These are phyloP conservation scores for Saccharata proteae DNA, from an alignment of 2,329 filamentous ascomycete species.

Conservation along the genomic window DNA sequence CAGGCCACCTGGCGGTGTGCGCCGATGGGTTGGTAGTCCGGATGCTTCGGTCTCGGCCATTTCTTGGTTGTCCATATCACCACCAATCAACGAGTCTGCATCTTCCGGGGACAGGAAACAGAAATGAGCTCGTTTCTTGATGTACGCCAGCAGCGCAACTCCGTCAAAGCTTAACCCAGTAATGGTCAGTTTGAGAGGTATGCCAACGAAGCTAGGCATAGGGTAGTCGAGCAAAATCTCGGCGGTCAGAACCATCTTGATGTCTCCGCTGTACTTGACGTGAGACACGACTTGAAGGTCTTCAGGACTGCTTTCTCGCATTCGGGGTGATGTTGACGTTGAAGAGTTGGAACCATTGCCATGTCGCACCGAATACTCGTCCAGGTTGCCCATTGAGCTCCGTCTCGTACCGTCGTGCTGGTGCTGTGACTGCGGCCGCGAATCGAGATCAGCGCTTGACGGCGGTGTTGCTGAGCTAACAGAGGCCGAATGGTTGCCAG, in stretches of 20 bases:
- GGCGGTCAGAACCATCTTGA: constrained; percentile 79
- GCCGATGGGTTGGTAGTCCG: constrained; percentile 11
- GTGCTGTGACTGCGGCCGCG: constrained; percentile 33
- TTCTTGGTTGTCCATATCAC: constrained; percentile 19
- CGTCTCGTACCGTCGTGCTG: constrained; percentile 16
- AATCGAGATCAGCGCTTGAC: constrained; percentile 32
- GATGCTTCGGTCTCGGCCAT: constrained; percentile 12
- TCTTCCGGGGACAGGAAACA: constrained; percentile 92
- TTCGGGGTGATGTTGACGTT: constrained; percentile 36
- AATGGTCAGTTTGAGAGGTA: constrained; percentile 88
- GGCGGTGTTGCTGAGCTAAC: constrained; percentile 36
- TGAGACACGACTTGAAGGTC: constrained; percentile 90
- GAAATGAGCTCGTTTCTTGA: constrained; percentile 79
- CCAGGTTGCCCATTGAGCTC: background rate
- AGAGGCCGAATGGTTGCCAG: constrained; percentile 23
- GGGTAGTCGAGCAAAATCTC: constrained; percentile 96
- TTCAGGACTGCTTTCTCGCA: constrained; percentile 64
- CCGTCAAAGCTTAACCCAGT: constrained; percentile 93
- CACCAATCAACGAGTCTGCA: constrained; percentile 53
- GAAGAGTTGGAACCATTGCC: constrained; percentile 12
- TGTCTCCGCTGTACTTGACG: constrained; percentile 77
- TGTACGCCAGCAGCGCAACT: constrained; percentile 82
- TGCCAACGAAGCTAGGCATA: constrained; percentile 95
- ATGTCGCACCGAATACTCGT: constrained; percentile 3
- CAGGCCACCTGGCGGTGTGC: constrained; percentile 54